Base-by-base conservation (phyloP, 768 basidiomycete genomes). In the Tricholomella constricta region DNA sequence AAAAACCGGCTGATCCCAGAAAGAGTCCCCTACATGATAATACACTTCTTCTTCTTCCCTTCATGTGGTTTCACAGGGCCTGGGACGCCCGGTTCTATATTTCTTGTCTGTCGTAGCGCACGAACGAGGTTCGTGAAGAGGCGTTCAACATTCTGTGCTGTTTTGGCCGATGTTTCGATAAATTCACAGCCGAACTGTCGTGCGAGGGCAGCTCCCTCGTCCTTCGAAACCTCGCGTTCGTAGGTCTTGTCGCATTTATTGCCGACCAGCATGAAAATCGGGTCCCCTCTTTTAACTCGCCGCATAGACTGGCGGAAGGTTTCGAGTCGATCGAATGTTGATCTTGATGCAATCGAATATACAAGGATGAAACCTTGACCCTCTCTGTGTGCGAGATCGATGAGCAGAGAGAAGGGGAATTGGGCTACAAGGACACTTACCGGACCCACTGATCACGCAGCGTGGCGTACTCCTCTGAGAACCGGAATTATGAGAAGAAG, bases 321-420 rank as follows among this genome's bases (percentile, higher is more conserved):
- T 64, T 94, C 89, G 54, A 95, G 84, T 4, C 92, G 87, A 62
- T 94, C 88, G 59, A 94, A 98, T 17, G 91, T 93, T 55, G 87
- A 83, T 67, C 92, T 83, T n/a, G 93, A 94, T 51, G 92, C 90
- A 69, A 98, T 95, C 37, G 94, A 96, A 73, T 97, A 98, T 53
- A 97, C 94, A 42, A 98, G 83, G 61, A 98, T 89, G 70, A 98
- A 96, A n/a, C 94, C 94, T 76, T 96, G 94, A 57, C 95, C 95
- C 72, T 98, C 94, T 25, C 94, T 96, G 65, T 20, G 26, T 37
- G 49, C 43, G 23, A 51, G 22, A 46, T 41, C 40, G 14, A 46
- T 51, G 29, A 57, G 49, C 54, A 54, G 42, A 15, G 25, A 45
- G 43, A 40, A n/a, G 46, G 34, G 56, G 31, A 41, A 48, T 52